These are phyloP conservation scores for Cercospora sesami DNA, from an alignment of 2,329 filamentous ascomycete genomes.

Conservation along the genomic window DNA sequence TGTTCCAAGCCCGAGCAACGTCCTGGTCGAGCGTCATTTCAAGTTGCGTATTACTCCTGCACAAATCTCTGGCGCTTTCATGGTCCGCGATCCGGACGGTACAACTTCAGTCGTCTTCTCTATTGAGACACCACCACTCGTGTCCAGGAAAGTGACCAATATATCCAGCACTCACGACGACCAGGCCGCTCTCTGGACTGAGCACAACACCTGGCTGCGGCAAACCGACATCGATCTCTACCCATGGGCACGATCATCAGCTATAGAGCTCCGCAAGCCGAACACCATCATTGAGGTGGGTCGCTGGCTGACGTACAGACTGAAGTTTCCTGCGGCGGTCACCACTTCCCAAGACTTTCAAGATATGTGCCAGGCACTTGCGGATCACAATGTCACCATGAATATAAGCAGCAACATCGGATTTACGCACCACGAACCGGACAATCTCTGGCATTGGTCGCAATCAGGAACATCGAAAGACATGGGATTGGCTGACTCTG, in stretches of 20 bases:
- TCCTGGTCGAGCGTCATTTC: conserved; percentile 19
- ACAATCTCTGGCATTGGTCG: conserved; percentile 20
- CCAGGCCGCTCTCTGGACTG: conserved; percentile 52
- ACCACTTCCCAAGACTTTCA: conserved; percentile 23
- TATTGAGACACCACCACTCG: conserved; percentile 40
- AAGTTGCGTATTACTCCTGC: conserved; percentile 30
- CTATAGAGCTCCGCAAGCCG: conserved; percentile 49
- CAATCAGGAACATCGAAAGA: not conserved
- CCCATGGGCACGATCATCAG: conserved; percentile 7
- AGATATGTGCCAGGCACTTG: conserved; percentile 54
- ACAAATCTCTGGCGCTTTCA: conserved; percentile 23
- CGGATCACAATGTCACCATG: conserved; percentile 70
- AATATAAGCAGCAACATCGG: conserved; percentile 48
- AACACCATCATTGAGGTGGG: conserved; percentile 61
- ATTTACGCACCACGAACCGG: conserved; percentile 31
- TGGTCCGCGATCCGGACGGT: conserved; percentile 28
- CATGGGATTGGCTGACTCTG: conserved; percentile 1
- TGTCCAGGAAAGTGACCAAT: conserved; percentile 30
- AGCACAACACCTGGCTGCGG: conserved; percentile 60
- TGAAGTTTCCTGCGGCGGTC: conserved; percentile 46
- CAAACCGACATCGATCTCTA: conserved; percentile 62
- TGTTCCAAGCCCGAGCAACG: not conserved
- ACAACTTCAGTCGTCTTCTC: conserved; percentile 39
- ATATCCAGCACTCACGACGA: conserved; percentile 43
- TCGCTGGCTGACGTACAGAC: conserved; percentile 61